Evolutionary conservation across 768 basidiomycete species (phyloP), one percentile per base, ranked within the genome.

Genomic region (Termitomyces sp.): DNA sequence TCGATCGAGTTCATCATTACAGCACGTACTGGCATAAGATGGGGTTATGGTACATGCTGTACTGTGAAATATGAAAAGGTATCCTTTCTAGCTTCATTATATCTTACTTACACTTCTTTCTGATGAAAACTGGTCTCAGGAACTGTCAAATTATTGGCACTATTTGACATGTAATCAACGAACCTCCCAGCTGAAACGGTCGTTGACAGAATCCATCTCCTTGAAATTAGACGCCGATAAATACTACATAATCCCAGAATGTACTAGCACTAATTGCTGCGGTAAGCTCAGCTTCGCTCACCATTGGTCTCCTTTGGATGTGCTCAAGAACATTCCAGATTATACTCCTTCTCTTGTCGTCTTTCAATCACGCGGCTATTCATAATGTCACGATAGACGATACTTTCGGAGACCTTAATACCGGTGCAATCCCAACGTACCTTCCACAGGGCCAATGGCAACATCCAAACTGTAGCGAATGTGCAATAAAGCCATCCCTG

Each of bases 371-470:
- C 22, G 61, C 57, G 7, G 50, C 27, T 13, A 10, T 53, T 5
- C 39, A 54, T 5, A 61, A 53, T 60, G 60, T 62, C 24, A 67
- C 66, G 1, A 68, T 69, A 44, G 68, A 69, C 31, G 68, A 69
- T 46, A 63, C 59, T 1, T 20, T 14, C 14, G 68, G 68, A n/a
- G 68, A 69, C 57, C 32, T 27, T 18, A 37, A 44, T 9, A 67
- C 65, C 7, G 59, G 59, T n/a, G 49, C 20, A 7, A 47, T 14
- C 12, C 68, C 69, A 13, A 55, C 48, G 0, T 69, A 66, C 43
- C 12, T 53, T 13, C 67, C 69, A 5, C 2, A 46, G 13, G 42
- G 42, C n/a, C 50, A 37, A 29, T 70, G 69, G 69, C 61, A 59
- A 18, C 60, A 53, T 24, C 48, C 59, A 32, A 26, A 48, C 3